Percentiles rank a stretch among this genome's conserved stretches.
These are phyloP conservation scores for Russula dissimulans DNA, from an alignment of 768 basidiomycete genomes.

Conservation along the genomic window DNA sequence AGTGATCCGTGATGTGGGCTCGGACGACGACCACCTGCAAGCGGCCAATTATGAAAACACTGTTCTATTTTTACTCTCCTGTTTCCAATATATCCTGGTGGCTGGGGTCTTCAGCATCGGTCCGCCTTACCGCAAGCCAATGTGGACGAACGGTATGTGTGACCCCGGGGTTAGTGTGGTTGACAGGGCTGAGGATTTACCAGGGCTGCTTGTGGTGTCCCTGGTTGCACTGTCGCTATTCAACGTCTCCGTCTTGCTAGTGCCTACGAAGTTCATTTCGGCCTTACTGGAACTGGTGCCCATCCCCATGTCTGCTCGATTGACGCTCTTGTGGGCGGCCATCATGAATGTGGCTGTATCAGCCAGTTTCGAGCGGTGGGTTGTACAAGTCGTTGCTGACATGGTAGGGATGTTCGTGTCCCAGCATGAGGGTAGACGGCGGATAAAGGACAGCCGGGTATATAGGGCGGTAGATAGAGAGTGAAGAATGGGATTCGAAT, in stretches of 20 bases:
- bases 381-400: constrained; percentile 46
- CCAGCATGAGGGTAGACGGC: constrained; percentile 31
- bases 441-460: constrained; percentile 55
- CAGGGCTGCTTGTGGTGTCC: constrained; percentile 77
- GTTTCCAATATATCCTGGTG: constrained; percentile 97
- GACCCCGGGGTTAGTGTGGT: background rate
- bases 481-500: constrained; percentile 29
- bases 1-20: constrained; percentile 30
- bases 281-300: constrained; percentile 67
- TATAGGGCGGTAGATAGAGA: constrained; percentile 84
- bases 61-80: constrained; percentile 84
- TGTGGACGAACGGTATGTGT: constrained; percentile 85
- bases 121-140: constrained; percentile 88
- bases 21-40: constrained; percentile 56
- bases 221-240: constrained; percentile 59
- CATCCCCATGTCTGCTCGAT: constrained; percentile 58
- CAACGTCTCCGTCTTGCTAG: constrained; percentile 68
- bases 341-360: constrained; percentile 63
- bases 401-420: constrained; percentile 39
- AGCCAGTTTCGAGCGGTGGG: constrained; percentile 71
- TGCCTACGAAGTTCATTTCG: constrained; percentile 51
- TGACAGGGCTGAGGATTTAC: background rate
- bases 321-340: constrained; percentile 59
- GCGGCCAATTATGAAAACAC: constrained; percentile 90
- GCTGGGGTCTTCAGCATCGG: constrained; percentile 98